A percentile compares a stretch with the other conserved stretches of the same genome.
Evolutionary conservation across 371 early-diverging fungal genomes (phyloP).

Genomic region (Rhizopus delemar): DNA sequence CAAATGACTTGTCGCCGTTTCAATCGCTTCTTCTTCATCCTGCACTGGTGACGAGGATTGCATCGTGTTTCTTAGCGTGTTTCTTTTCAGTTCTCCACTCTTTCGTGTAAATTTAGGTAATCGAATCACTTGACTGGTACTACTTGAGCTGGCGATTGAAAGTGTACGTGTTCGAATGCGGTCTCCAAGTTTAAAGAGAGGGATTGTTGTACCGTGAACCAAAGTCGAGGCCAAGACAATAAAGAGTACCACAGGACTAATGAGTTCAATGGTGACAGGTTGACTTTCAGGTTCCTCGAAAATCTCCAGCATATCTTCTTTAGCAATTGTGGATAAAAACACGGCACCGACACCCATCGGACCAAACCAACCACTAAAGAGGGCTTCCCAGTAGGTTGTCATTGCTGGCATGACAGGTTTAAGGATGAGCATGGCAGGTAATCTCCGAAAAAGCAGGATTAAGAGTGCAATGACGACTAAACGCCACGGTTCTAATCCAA

Average conservation of each 20-base stretch:
- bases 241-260: constrained; percentile 71
- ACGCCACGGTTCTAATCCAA: constrained; percentile 68
- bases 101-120: constrained; percentile 33
- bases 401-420: constrained; percentile 75
- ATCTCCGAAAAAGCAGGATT: constrained; percentile 82
- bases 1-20: no score
- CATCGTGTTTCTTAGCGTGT: no score
- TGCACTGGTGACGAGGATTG: no score
- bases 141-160: constrained; percentile 47
- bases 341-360: constrained; percentile 88
- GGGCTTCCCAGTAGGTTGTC: constrained; percentile 74
- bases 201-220: constrained; percentile 84
- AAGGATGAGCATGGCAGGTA: constrained; percentile 74
- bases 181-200: constrained; percentile 66
- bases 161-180: constrained; percentile 53
- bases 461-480: constrained; percentile 67
- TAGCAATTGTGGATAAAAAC: constrained; percentile 69
- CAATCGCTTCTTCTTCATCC: no score
- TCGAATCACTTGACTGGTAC: constrained; percentile 33
- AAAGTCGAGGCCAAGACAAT: constrained; percentile 76
- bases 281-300: constrained; percentile 23
- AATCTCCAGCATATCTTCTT: constrained; percentile 48
- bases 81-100: no score
- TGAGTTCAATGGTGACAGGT: constrained; percentile 30
- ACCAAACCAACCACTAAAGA: constrained; percentile 97